These are phyloP conservation scores for Leptographium lundbergii DNA, from an alignment of 2,329 filamentous ascomycete genomes.

Conservation along the genomic window DNA sequence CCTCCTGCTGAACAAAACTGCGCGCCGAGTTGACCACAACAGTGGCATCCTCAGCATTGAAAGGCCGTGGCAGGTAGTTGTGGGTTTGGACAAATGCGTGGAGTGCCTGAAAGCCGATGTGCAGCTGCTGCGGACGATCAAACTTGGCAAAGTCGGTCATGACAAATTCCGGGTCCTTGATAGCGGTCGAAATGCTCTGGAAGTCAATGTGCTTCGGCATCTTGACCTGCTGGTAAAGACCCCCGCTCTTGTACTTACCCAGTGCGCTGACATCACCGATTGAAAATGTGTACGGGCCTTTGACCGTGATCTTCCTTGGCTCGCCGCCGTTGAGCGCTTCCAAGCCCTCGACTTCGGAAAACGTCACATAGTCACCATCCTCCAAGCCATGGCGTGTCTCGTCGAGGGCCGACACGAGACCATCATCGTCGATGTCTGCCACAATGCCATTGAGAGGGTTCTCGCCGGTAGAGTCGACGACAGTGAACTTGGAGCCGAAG, in stretches of 20 bases:
- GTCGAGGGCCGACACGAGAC: conserved; percentile 82
- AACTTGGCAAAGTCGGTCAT: conserved; percentile 97
- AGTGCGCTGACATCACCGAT: conserved; percentile 86
- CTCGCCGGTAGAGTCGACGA: conserved; percentile 84
- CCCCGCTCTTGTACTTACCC: conserved; percentile 77
- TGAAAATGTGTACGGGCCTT: conserved; percentile 93
- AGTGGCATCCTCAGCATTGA: conserved; percentile 72
- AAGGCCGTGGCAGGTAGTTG: conserved; percentile 64
- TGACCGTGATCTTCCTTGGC: conserved; percentile 83
- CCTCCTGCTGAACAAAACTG: conserved; percentile 59
- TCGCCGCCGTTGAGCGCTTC: conserved; percentile 71
- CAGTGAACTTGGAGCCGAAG: conserved; percentile 87
- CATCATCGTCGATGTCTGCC: conserved; percentile 78
- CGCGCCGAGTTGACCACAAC: conserved; percentile 67
- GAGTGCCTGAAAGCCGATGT: conserved; percentile 83
- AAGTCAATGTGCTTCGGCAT: conserved; percentile 94
- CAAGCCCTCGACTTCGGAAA: conserved; percentile 87
- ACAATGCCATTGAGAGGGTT: conserved; percentile 79
- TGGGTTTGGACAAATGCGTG: conserved; percentile 72
- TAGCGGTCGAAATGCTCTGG: conserved; percentile 61
- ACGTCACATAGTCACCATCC: conserved; percentile 93
- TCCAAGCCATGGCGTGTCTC: conserved; percentile 91
- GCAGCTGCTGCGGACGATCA: conserved; percentile 82
- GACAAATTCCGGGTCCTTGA: conserved; percentile 80
- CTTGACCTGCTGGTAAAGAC: conserved; percentile 91